Conservation (phyloP, 768 basidiomycete species). For the Chalciporus sphaerocephalus region DNA sequence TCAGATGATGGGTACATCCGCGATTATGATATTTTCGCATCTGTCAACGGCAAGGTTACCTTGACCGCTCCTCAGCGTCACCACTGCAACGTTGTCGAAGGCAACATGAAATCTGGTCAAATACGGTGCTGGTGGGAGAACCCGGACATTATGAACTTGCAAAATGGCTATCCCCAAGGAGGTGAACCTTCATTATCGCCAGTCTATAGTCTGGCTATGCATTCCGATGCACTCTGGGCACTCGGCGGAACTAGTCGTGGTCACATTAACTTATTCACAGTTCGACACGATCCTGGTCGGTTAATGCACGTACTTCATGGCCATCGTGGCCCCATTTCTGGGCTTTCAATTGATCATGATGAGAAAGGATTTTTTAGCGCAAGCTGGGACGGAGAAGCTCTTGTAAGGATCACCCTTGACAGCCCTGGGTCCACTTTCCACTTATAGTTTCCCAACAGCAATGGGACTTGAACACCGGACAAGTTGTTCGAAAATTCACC, state of each 20-base stretch:
- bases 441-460: conserved; percentile 49
- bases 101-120: conserved; percentile 85
- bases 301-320: conserved; percentile 59
- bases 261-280: conserved; percentile 88
- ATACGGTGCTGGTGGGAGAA: conserved; percentile 92
- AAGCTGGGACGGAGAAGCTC: conserved; percentile 89
- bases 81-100: conserved; percentile 87
- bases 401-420: conserved; percentile 46
- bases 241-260: conserved; percentile 84
- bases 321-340: conserved; percentile 80
- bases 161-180: conserved; percentile 31
- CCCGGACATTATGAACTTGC: conserved; percentile 23
- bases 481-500: conserved; percentile 68
- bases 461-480: conserved; percentile 96
- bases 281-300: conserved; percentile 88
- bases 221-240: conserved; percentile 91
- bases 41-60: conserved; percentile 83
- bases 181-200: conserved; percentile 58
- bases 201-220: conserved; percentile 87
- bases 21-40: conserved; percentile 85
- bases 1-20: conserved; percentile 93
- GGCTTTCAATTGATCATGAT: conserved; percentile 73
- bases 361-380: conserved; percentile 88
- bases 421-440: neutral
- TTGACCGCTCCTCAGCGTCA: conserved; percentile 85